These are phyloP conservation scores for Creolimax fragrantissima DNA, from an alignment of 78 protist species.

Conservation along the genomic window DNA sequence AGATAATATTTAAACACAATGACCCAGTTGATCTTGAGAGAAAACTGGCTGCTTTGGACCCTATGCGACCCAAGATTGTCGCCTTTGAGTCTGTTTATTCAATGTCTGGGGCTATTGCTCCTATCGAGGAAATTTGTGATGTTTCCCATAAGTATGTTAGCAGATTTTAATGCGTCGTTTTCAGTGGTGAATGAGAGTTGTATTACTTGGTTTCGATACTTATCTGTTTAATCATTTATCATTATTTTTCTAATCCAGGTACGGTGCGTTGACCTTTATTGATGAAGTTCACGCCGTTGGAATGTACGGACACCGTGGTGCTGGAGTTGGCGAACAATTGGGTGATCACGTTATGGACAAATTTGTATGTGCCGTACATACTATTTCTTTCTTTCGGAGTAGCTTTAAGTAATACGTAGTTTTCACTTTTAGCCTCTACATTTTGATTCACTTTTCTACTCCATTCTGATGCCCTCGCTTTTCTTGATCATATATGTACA, in stretches of 20 bases:
- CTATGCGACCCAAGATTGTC: constrained; percentile 59
- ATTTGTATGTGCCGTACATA: no score
- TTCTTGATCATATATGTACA: no score
- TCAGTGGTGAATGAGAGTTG: no score
- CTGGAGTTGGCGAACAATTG: constrained; percentile 74
- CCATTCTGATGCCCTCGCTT: no score
- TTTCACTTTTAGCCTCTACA: no score
- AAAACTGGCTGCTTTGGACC: constrained; percentile 32
- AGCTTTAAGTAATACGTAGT: no score
- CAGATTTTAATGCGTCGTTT: no score
- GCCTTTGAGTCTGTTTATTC: constrained; percentile 84
- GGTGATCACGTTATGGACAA: constrained; percentile 48
- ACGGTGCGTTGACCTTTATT: constrained; percentile 78
- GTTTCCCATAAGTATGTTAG: constrained; percentile 52
- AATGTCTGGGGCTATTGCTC: constrained; percentile 86
- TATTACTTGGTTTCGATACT: no score
- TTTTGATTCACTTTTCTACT: no score
- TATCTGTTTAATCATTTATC: no score
- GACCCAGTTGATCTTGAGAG: constrained; percentile 72
- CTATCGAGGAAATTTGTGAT: constrained; percentile 69
- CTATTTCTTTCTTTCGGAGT: no score
- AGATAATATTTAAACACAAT: constrained; percentile 74
- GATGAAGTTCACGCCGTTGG: constrained; percentile 95
- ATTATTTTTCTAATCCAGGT: background rate
- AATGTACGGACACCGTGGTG: constrained; percentile 76